Conservation (phyloP, 2,329 filamentous ascomycete genomes). For the Paracorniculantispora psalliotae region DNA sequence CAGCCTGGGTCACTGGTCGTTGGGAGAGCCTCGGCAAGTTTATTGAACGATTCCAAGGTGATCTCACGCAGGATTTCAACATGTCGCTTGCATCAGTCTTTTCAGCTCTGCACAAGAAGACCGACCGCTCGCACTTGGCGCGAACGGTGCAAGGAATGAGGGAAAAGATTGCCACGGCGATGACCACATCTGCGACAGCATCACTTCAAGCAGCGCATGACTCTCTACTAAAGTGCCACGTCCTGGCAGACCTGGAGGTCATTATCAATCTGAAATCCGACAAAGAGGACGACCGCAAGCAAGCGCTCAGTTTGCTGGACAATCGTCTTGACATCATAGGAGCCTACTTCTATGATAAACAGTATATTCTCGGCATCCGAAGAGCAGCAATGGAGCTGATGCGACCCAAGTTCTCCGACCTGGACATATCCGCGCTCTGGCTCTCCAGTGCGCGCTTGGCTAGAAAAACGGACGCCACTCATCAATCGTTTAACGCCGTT, state of each 20-base stretch:
- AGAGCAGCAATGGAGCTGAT: constrained; percentile 82
- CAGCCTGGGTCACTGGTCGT: constrained; percentile 82
- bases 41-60: constrained; percentile 48
- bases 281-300: constrained; percentile 34
- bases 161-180: constrained; percentile 63
- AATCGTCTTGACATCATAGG: constrained; percentile 85
- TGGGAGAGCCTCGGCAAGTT: constrained; percentile 73
- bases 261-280: constrained; percentile 52
- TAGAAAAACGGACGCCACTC: constrained; percentile 75
- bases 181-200: constrained; percentile 71
- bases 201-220: constrained; percentile 84
- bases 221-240: constrained; percentile 78
- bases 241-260: constrained; percentile 79
- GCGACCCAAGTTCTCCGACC: constrained; percentile 57
- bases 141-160: constrained; percentile 59
- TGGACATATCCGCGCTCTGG: constrained; percentile 80
- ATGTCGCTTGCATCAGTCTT: constrained; percentile 62
- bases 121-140: constrained; percentile 47
- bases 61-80: constrained; percentile 63
- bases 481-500: constrained; percentile 90
- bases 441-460: constrained; percentile 79
- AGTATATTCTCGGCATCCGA: constrained; percentile 82
- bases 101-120: constrained; percentile 55
- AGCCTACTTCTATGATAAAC: constrained; percentile 86
- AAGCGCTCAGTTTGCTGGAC: constrained; percentile 44